Evolutionary conservation across 2,329 filamentous ascomycete species (phyloP).

Genomic region (Fusarium sp.): DNA sequence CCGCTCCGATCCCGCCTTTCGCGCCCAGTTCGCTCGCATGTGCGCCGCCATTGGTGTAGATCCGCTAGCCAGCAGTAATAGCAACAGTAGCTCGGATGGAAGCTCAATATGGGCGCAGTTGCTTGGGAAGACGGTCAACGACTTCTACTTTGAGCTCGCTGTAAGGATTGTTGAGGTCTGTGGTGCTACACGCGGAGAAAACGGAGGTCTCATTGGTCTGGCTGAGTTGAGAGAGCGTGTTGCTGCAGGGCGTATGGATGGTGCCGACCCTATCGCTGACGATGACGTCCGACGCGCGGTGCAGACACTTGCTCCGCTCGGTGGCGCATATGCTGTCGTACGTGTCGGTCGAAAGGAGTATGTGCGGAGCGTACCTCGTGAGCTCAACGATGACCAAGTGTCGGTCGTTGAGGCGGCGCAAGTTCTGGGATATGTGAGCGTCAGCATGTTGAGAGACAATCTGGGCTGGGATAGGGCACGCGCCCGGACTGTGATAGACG

Average conservation of each 20-base stretch:
- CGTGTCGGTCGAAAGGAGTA: slow-evolving; percentile 86
- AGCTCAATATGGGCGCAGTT: slow-evolving; percentile 93
- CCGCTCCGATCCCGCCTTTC: slow-evolving; percentile 92
- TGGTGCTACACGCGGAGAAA: slow-evolving; percentile 85
- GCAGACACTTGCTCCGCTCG: slow-evolving; percentile 85
- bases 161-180: slow-evolving; percentile 97
- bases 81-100: slow-evolving; percentile 58
- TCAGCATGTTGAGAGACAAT: slow-evolving; percentile 90
- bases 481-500: slow-evolving; percentile 90
- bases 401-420: slow-evolving; percentile 92
- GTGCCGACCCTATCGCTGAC: slow-evolving; percentile 84
- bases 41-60: slow-evolving; percentile 97
- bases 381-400: slow-evolving; percentile 94
- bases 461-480: slow-evolving; percentile 86
- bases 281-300: slow-evolving; percentile 94
- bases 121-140: slow-evolving; percentile 90
- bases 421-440: slow-evolving; percentile 87
- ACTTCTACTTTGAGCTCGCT: slow-evolving; percentile 98
- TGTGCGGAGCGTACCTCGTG: slow-evolving; percentile 92
- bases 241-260: slow-evolving; percentile 77
- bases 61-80: slow-evolving; percentile 74
- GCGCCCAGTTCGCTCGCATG: slow-evolving; percentile 98
- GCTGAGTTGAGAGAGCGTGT: slow-evolving; percentile 83
- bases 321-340: slow-evolving; percentile 87
- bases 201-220: slow-evolving; percentile 90